Percentiles rank a stretch among this genome's conserved stretches.
Evolutionary conservation across 768 basidiomycete genomes (phyloP).

Genomic region (Coprinopsis cinerea): DNA sequence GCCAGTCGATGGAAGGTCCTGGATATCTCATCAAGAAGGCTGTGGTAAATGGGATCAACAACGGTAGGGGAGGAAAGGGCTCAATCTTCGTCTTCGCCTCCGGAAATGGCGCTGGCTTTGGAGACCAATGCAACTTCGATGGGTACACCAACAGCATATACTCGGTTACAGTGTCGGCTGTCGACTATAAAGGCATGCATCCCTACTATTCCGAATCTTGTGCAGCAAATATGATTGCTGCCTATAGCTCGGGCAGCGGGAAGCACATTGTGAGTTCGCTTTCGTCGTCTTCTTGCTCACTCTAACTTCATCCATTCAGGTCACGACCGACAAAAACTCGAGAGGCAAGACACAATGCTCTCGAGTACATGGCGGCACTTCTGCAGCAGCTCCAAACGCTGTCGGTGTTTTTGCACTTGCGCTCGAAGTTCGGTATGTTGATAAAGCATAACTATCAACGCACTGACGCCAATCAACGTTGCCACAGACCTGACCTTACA

Average conservation of each 20-base stretch:
- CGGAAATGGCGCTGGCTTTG: constrained; percentile 86
- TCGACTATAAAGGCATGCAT: constrained; percentile 90
- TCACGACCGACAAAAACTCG: constrained; percentile 96
- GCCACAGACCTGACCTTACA: constrained; percentile 76
- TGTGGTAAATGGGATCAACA: constrained; percentile 87
- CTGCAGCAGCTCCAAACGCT: constrained; percentile 95
- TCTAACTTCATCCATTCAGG: constrained; percentile 39
- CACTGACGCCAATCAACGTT: too few species aligned
- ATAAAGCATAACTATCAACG: not conserved
- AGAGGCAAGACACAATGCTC: constrained; percentile 80
- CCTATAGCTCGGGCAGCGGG: constrained; percentile 92
- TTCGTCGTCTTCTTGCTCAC: constrained; percentile 3
- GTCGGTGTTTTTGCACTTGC: constrained; percentile 92
- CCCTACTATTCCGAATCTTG: constrained; percentile 98
- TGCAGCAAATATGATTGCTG: constrained; percentile 93
- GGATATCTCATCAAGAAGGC: constrained; percentile 89
- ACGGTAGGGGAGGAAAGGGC: constrained; percentile 85
- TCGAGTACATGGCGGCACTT: constrained; percentile 86
- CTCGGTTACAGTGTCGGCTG: constrained; percentile 91
- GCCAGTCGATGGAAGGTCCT: constrained; percentile 91
- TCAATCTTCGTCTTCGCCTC: constrained; percentile 96
- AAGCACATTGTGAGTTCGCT: constrained; percentile 75
- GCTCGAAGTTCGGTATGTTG: constrained; percentile 68
- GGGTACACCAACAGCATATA: constrained; percentile 99
- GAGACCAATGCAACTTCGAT: constrained; percentile 99